Base-by-base conservation (phyloP, 148 eudicot genomes). In the Rhododendron molle region DNA sequence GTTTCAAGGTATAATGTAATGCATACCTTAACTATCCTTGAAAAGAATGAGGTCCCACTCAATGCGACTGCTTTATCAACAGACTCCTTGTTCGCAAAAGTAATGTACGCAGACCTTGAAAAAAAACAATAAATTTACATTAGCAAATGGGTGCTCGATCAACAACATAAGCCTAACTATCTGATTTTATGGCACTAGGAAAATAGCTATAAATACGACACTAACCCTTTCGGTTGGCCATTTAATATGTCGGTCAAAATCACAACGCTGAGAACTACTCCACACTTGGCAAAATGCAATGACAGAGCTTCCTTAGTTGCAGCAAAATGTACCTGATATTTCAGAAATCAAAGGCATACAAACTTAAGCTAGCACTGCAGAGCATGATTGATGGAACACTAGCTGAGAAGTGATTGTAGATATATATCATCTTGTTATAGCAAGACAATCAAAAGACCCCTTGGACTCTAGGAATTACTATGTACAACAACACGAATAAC, bases 41-140 rank as follows among this genome's bases (percentile, higher is more conserved):
- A 91, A 76, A 88, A 88, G 74, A 91, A 91, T 65, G 87, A 82
- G 50, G 89, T 82, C 86, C 93, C 90, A 87, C 80, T 91, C 84
- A 90, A 77, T 50, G 82, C 69, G 84, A 88, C 56, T 40, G 93
- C 93, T 88, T 83, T 89, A 62, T 90, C 91, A 84, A 86, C 85
- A 84, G 89, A 90, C 80, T 86, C 91, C 87, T 87, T 90, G 88
- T 81, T 89, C 34, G 88, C 85, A 89, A 90, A 91, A 77, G 91
- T 90, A 36, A 91, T 87, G 90, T 84, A 89, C 56, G 93, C 92
- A 90, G 89, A 91, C 88, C 93, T 91, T 81, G 26, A 81, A 21
- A 49, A 50, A n/a, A 47, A 83, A 50, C 7, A 78, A 4, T 5
- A 44, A 62, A 81, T 23, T 23, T 54, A 44, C 82, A 84, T 28